phyloP scores from a whole-genome alignment of 257 asterid species.

The Nyctanthes arbortristis region DNA sequence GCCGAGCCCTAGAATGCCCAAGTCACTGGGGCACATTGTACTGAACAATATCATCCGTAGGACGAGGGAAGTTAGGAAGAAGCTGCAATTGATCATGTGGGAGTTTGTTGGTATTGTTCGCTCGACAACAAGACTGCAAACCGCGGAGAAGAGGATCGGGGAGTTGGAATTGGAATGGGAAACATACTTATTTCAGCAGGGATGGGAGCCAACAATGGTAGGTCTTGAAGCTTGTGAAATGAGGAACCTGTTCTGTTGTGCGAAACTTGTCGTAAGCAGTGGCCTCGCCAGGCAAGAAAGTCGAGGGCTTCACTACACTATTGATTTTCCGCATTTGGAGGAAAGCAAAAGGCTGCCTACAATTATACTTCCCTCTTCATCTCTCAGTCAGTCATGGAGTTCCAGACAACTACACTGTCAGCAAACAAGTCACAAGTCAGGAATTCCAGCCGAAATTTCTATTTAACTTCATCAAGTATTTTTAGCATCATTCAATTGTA shows the following conservation, averaged over 20 bases:
- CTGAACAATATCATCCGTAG: slow-evolving; percentile 34
- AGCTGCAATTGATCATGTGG: slow-evolving; percentile 86
- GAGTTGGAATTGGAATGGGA: slow-evolving; percentile 93
- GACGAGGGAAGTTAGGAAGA: slow-evolving; percentile 73
- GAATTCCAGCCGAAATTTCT: slow-evolving; percentile 32
- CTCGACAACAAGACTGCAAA: slow-evolving; percentile 68
- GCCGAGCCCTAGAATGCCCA: slow-evolving; percentile 66
- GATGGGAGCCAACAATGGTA: slow-evolving; percentile 96
- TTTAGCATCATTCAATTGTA: not conserved
- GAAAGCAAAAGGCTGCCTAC: slow-evolving; percentile 94
- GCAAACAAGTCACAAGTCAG: slow-evolving; percentile 35
- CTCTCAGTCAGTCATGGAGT: slow-evolving; percentile 72
- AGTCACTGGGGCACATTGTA: slow-evolving; percentile 42
- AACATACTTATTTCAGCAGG: slow-evolving; percentile 71
- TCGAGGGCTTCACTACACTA: slow-evolving; percentile 87
- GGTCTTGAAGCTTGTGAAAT: slow-evolving; percentile 90
- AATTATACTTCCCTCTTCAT: slow-evolving; percentile 67
- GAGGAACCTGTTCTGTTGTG: slow-evolving; percentile 94
- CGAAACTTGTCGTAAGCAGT: slow-evolving; percentile 84
- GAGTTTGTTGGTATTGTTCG: slow-evolving; percentile 85
- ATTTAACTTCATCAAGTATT: not conserved
- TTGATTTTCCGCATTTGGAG: slow-evolving; percentile 72
- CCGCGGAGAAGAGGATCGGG: slow-evolving; percentile 75
- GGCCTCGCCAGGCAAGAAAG: slow-evolving; percentile 93
- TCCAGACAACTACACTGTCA: slow-evolving; percentile 75